Percentiles rank a stretch among this genome's conserved stretches.
Conservation (phyloP, 495 filamentous ascomycete species). For the Astrothelium macrocarpum region DNA sequence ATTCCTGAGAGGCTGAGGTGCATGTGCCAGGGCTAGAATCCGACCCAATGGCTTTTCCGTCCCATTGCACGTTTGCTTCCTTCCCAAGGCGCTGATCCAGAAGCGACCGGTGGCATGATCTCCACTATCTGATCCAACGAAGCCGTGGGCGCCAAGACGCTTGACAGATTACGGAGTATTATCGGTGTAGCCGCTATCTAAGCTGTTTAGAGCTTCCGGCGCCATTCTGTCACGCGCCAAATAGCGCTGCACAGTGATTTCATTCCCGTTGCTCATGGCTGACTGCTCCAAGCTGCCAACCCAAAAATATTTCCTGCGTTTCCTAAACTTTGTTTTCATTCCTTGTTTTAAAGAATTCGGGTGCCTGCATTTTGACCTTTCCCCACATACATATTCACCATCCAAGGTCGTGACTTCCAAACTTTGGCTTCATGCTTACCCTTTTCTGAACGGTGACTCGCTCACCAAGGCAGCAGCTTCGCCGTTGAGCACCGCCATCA, state of each 20-base stretch:
- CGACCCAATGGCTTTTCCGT: background rate
- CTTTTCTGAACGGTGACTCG: background rate
- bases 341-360: background rate
- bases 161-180: background rate
- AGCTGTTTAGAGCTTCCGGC: background rate
- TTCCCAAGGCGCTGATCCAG: background rate
- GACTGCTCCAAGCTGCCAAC: background rate
- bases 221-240: background rate
- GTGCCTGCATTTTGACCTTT: background rate
- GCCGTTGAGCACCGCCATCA: background rate
- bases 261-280: background rate
- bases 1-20: background rate
- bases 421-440: background rate
- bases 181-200: background rate
- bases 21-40: background rate
- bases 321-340: background rate
- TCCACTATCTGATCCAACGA: background rate
- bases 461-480: background rate
- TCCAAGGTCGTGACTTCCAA: background rate
- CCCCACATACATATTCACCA: background rate
- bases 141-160: background rate
- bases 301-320: background rate
- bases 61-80: background rate
- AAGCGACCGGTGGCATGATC: background rate
- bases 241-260: constrained; percentile 1